Conservation (phyloP, 2,329 filamentous ascomycete genomes). For the Cladosporium halotolerans region DNA sequence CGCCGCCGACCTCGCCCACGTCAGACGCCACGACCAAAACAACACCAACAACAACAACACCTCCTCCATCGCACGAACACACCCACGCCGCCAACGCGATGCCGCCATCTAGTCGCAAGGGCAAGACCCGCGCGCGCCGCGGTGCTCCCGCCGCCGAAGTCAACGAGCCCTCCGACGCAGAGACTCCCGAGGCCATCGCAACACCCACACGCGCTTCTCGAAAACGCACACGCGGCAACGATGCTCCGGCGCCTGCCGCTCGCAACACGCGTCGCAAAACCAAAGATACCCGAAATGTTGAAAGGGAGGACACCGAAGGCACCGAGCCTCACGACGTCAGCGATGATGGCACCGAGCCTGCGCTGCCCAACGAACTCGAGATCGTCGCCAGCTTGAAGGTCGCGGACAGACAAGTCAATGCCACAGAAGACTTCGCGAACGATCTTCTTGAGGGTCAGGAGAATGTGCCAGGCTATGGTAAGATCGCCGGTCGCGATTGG, state of each 20-base stretch:
- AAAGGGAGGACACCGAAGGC: slow-evolving; percentile 33
- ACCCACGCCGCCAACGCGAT: slow-evolving; percentile 14
- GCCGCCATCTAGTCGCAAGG: slow-evolving; percentile 30
- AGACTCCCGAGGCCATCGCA: slow-evolving; percentile 42
- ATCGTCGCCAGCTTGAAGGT: slow-evolving; percentile 38
- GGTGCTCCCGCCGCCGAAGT: slow-evolving; percentile 22
- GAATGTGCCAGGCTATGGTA: slow-evolving; percentile 62
- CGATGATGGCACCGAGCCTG: slow-evolving; percentile 33
- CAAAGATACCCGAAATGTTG: slow-evolving; percentile 26
- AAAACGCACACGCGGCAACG: slow-evolving; percentile 35
- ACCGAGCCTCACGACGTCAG: slow-evolving; percentile 34
- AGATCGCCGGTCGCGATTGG: slow-evolving; percentile 76
- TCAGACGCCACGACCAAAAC: not conserved
- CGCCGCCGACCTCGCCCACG: not conserved
- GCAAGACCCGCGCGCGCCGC: slow-evolving; percentile 27
- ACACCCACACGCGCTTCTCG: slow-evolving; percentile 44
- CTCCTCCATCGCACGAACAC: not conserved
- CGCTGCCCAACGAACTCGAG: slow-evolving; percentile 37
- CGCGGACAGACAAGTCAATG: slow-evolving; percentile 47
- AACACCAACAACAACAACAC: not conserved
- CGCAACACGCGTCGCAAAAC: slow-evolving; percentile 30
- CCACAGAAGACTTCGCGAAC: slow-evolving; percentile 51
- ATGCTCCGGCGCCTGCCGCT: slow-evolving; percentile 20
- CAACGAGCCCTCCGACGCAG: slow-evolving; percentile 33
- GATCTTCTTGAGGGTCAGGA: slow-evolving; percentile 42